Percentiles rank a stretch among this genome's conserved stretches.
Conservation (phyloP, 345 rosid genomes). For the Bruguiera sexangula region DNA sequence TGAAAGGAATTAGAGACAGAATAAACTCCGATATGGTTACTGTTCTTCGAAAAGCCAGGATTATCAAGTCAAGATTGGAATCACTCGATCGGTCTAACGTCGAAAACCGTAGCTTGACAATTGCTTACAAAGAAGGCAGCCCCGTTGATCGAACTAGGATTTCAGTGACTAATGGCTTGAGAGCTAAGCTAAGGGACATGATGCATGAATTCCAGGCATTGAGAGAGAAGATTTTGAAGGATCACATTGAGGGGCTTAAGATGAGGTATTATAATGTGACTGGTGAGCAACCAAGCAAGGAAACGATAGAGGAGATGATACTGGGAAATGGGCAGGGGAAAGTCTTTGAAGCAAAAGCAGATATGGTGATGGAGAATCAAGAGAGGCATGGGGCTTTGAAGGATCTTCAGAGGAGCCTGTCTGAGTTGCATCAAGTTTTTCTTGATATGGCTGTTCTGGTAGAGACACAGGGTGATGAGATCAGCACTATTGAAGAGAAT, state of each 20-base stretch:
- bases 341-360: conserved; percentile 29
- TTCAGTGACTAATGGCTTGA: conserved; percentile 25
- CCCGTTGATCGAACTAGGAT: conserved; percentile 27
- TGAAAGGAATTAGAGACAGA: conserved; percentile 28
- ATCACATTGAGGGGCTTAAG: conserved; percentile 25
- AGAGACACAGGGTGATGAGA: conserved; percentile 27
- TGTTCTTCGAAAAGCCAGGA: conserved; percentile 29
- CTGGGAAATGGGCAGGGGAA: conserved; percentile 16
- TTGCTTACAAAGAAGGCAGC: conserved; percentile 27
- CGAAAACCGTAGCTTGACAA: conserved; percentile 13
- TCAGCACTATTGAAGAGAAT: conserved; percentile 23
- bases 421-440: conserved; percentile 30
- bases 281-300: conserved; percentile 25
- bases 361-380: conserved; percentile 24
- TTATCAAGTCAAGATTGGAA: conserved; percentile 27
- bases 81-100: conserved; percentile 22
- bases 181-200: conserved; percentile 24
- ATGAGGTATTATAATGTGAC: conserved; percentile 20
- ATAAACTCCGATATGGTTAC: conserved; percentile 26
- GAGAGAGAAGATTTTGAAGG: conserved; percentile 20
- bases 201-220: conserved; percentile 29
- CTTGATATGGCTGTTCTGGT: conserved; percentile 33
- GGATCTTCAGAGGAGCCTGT: conserved; percentile 33
- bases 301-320: conserved; percentile 26
- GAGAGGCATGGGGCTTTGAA: conserved; percentile 29